Evolutionary conservation across 305 asterid genomes (phyloP).

Genomic region (Fraxinus baroniana): DNA sequence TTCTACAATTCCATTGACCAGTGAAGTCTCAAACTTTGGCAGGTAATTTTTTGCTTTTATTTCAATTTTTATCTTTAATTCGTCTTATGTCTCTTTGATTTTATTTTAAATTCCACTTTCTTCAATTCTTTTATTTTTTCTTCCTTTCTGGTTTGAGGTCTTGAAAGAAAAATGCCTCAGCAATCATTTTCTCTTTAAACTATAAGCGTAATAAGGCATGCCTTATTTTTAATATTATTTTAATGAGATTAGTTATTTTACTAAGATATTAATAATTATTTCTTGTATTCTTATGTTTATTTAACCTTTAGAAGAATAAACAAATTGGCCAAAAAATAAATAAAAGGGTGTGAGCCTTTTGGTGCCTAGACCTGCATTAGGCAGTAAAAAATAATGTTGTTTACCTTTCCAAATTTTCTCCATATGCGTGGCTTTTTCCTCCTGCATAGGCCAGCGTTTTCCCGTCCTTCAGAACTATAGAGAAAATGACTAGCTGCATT

Average conservation of each 20-base stretch:
- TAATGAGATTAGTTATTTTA: background rate
- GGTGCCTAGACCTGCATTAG: background rate
- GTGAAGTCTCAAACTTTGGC: background rate
- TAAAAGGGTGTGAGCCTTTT: background rate
- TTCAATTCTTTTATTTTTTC: background rate
- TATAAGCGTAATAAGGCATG: background rate
- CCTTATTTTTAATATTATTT: background rate
- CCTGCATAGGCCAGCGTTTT: background rate
- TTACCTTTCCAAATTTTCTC: background rate
- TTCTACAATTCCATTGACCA: background rate
- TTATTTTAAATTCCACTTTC: background rate
- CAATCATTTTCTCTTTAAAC: background rate
- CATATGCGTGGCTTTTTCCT: background rate
- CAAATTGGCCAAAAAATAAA: background rate
- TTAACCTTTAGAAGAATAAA: background rate
- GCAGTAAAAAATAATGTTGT: background rate
- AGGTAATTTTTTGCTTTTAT: background rate
- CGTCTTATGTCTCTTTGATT: background rate
- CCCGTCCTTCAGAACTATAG: background rate
- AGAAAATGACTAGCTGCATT: background rate
- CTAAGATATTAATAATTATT: background rate
- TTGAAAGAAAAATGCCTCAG: background rate
- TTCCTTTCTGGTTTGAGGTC: background rate
- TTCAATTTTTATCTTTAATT: background rate
- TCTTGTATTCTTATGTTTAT: background rate